These are phyloP conservation scores for Mycena rosella DNA, from an alignment of 768 basidiomycete species.

Conservation along the genomic window DNA sequence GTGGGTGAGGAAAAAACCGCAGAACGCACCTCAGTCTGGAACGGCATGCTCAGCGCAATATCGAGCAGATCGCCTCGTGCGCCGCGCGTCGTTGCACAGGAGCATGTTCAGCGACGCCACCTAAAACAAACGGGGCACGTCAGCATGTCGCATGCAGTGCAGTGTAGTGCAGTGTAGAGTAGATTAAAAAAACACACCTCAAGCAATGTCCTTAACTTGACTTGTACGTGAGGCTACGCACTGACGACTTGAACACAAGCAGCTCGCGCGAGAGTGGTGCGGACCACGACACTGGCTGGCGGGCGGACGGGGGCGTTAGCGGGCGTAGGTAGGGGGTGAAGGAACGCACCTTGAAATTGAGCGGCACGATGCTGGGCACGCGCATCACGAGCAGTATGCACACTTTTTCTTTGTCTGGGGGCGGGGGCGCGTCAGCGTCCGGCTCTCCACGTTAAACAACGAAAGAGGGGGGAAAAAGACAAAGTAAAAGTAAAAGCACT, in stretches of 20 bases:
- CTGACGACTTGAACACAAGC: slow-evolving; percentile 98
- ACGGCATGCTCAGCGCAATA: slow-evolving; percentile 91
- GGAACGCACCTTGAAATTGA: slow-evolving; percentile 87
- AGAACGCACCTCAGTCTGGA: slow-evolving; percentile 84
- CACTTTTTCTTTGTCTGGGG: slow-evolving; percentile 90
- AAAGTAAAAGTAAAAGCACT: slow-evolving; percentile 46
- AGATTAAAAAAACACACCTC: slow-evolving; percentile 59
- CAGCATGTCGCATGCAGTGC: no score
- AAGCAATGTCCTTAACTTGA: slow-evolving; percentile 88
- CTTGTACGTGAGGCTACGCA: slow-evolving; percentile 90
- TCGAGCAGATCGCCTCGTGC: slow-evolving; percentile 94
- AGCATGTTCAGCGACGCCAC: slow-evolving; percentile 93
- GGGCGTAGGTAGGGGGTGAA: neutral
- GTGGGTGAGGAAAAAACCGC: neutral
- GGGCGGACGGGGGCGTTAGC: neutral
- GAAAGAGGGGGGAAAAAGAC: no score
- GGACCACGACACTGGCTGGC: slow-evolving; percentile 90
- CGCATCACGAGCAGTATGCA: slow-evolving; percentile 98
- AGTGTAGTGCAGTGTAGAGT: no score
- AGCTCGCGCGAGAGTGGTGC: slow-evolving; percentile 97
- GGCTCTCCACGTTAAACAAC: no score
- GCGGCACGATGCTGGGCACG: slow-evolving; percentile 93
- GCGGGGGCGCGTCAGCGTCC: neutral
- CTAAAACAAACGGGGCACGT: neutral
- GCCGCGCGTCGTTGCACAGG: slow-evolving; percentile 87